These are phyloP conservation scores for Phytophthora pluvialis DNA, from an alignment of 352 stramenopile genomes.

Conservation along the genomic window DNA sequence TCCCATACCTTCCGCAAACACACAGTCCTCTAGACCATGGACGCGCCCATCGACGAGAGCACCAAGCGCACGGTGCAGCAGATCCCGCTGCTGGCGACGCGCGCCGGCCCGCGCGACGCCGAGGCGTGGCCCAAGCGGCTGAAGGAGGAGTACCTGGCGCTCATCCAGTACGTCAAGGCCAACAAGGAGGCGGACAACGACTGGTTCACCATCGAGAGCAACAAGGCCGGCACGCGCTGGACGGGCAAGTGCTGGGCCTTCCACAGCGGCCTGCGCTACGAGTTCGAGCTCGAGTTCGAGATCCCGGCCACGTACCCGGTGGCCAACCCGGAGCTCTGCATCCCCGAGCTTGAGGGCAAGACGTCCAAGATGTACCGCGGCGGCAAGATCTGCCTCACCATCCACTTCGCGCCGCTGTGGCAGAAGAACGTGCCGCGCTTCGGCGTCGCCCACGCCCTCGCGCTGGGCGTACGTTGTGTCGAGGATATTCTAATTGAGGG, in stretches of 20 bases:
- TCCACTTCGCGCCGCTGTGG: conserved; percentile 91
- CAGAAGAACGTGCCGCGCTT: conserved; percentile 90
- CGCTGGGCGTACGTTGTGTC: conserved; percentile 63
- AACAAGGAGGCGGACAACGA: conserved; percentile 92
- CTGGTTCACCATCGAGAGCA: conserved; percentile 91
- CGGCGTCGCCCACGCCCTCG: conserved; percentile 84
- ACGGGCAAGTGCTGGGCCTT: conserved; percentile 91
- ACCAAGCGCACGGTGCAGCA: conserved; percentile 86
- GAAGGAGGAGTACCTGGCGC: conserved; percentile 88
- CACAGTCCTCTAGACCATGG: no score
- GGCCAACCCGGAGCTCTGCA: conserved; percentile 82
- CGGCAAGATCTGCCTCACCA: conserved; percentile 89
- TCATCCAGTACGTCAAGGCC: conserved; percentile 91
- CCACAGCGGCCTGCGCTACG: conserved; percentile 85
- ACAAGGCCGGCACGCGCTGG: conserved; percentile 85
- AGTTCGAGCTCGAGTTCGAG: conserved; percentile 90
- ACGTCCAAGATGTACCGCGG: conserved; percentile 93
- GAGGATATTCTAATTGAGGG: neutral
- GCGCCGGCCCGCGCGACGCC: conserved; percentile 80
- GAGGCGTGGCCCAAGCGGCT: conserved; percentile 83
- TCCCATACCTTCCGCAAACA: neutral
- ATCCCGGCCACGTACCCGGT: conserved; percentile 87
- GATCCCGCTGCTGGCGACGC: conserved; percentile 81
- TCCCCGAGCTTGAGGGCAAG: conserved; percentile 90
- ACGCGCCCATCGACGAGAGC: conserved; percentile 81